Base-by-base conservation (phyloP, 2,329 filamentous ascomycete genomes). In the Lanzia echinophila region DNA sequence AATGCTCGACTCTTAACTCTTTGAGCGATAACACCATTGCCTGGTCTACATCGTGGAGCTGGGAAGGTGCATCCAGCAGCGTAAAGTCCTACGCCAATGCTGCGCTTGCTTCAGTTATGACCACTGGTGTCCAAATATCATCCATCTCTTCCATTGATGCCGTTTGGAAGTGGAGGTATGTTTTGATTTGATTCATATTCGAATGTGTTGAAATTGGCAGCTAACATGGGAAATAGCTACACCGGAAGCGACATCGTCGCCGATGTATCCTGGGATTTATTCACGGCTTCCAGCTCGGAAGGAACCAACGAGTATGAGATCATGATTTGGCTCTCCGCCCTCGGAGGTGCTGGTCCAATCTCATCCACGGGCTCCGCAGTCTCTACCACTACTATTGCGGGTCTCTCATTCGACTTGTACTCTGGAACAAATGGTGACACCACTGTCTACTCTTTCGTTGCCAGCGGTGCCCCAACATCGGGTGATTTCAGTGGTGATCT, bases 281-380 rank as follows among this genome's bases (percentile, higher is more conserved):
- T 85, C 70, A 81, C 80, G 15, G 70, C 71, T 8, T 63, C 67
- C 24, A 72, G 75, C 41, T 71, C 72, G 19, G 72, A 77, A 1
- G 68, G 69, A 33, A 73, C 72, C 42, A 65, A 74, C 19, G 72
- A 79, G 61, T 84, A 80, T 62, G 83, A 86, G 68, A 72, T 86
- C 61, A 86, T 86, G 82, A 75, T 86, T 60, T 86, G 83, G 82
- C 69, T 81, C 17, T 74, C 71, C 3, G 78, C 78, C 31, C 68
- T 82, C 36, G 79, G 78, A 28, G 76, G 77, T 48, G 79, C 78
- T 2, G 79, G 79, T 6, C 79, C 80, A 22, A 81, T 84, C 62
- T 76, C 74, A 47, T 68, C 70, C 55, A 76, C 73, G 31, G 79
- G 80, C 47, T 71, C 70, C 17, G 61, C 78, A 3, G 72, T 84